Conservation (phyloP, 129 eudicot genomes). For the carrot (Daucus carota) region DNA sequence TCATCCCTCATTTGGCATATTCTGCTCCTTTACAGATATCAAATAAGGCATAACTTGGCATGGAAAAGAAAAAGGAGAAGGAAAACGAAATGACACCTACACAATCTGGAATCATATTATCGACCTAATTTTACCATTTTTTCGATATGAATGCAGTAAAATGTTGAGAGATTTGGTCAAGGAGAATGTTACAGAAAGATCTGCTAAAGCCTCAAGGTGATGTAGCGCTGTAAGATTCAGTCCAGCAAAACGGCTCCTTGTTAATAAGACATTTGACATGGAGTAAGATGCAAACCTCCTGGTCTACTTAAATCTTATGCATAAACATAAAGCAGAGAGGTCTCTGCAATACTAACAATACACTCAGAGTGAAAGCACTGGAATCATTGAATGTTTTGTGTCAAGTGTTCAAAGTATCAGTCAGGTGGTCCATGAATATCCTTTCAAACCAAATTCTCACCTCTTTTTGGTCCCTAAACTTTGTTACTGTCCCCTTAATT, state of each 20-base stretch:
- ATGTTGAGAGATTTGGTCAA: too few species aligned
- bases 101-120: neutral
- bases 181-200: too few species aligned
- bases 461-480: conserved; percentile 1
- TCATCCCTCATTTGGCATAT: neutral
- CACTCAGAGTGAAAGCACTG: neutral
- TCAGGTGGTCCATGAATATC: neutral
- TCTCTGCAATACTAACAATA: neutral
- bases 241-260: too few species aligned
- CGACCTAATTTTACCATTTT: too few species aligned
- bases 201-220: too few species aligned
- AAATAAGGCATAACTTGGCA: neutral
- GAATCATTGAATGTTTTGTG: neutral
- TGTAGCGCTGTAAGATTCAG: too few species aligned
- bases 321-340: neutral
- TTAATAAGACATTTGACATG: neutral
- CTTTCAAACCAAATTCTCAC: neutral
- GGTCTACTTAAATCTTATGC: neutral
- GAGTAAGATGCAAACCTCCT: neutral
- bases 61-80: neutral
- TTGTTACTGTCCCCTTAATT: neutral
- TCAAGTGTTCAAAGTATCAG: neutral
- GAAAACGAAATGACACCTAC: neutral
- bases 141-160: too few species aligned
- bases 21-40: neutral